phyloP scores from a whole-genome alignment of 1,139 yeast species.

The Arxiozyma bovina region DNA sequence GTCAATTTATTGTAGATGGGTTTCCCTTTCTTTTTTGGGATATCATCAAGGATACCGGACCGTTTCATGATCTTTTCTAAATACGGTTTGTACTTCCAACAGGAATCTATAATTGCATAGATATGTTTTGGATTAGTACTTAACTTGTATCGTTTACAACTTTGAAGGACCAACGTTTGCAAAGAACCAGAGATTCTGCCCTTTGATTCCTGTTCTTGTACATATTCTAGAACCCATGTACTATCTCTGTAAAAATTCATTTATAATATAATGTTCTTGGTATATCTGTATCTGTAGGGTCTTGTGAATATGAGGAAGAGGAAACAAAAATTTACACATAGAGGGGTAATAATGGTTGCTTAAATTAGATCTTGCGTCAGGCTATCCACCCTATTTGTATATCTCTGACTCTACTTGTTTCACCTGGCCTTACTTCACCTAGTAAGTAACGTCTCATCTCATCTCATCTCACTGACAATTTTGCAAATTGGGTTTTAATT shows the following conservation, averaged over 20 bases:
- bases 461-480: too few species aligned
- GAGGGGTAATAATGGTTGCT: too few species aligned
- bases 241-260: slow-evolving; percentile 63
- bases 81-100: slow-evolving; percentile 60
- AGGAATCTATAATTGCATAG: slow-evolving; percentile 72
- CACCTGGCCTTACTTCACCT: too few species aligned
- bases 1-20: slow-evolving; percentile 27
- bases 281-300: too few species aligned
- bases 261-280: background rate
- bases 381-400: too few species aligned
- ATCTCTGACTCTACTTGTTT: too few species aligned
- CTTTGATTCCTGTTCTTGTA: slow-evolving; percentile 35
- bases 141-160: slow-evolving; percentile 38
- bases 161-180: slow-evolving; percentile 59
- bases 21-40: slow-evolving; percentile 38
- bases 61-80: slow-evolving; percentile 54
- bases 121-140: slow-evolving; percentile 69
- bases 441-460: too few species aligned
- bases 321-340: too few species aligned
- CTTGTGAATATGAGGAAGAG: too few species aligned
- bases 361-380: too few species aligned
- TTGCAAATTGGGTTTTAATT: too few species aligned
- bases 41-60: slow-evolving; percentile 45
- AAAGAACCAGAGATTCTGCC: slow-evolving; percentile 43
- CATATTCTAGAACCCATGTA: slow-evolving; percentile 35